phyloP scores from a whole-genome alignment of 1,284 basidiomycete genomes.

The Microbotryum intermedium region DNA sequence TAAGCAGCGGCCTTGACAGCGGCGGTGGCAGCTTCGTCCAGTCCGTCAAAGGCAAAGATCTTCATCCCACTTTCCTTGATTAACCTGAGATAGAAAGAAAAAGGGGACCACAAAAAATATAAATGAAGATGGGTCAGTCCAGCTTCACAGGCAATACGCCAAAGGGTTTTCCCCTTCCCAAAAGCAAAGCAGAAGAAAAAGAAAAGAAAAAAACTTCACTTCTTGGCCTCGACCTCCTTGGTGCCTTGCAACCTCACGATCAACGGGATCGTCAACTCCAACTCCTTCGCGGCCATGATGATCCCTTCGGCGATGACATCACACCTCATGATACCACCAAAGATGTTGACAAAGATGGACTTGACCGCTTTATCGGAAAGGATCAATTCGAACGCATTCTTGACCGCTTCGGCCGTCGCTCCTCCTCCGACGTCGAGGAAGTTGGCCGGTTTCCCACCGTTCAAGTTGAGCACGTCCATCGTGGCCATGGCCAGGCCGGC shows the following conservation, averaged over 20 bases:
- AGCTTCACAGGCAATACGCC: no score
- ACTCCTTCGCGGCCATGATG: conserved; percentile 92
- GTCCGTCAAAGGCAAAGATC: conserved; percentile 78
- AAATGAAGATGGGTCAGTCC: neutral
- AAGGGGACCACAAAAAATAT: conserved; percentile 2
- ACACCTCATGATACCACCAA: conserved; percentile 68
- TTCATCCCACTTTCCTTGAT: conserved; percentile 85
- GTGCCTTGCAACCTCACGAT: conserved; percentile 95
- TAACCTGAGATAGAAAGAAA: conserved; percentile 54
- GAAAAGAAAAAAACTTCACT: conserved; percentile 49
- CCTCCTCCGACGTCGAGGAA: conserved; percentile 96
- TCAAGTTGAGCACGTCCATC: conserved; percentile 94
- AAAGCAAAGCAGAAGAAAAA: no score
- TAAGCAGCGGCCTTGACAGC: conserved; percentile 60
- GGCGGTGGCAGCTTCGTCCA: conserved; percentile 57
- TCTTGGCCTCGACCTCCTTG: conserved; percentile 90
- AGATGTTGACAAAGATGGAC: conserved; percentile 91
- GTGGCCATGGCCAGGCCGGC: conserved; percentile 99
- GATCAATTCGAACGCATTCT: conserved; percentile 97
- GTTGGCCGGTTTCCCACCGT: conserved; percentile 94
- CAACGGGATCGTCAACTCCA: conserved; percentile 74
- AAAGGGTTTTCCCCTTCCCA: no score
- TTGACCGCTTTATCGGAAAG: conserved; percentile 85
- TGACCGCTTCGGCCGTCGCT: conserved; percentile 95
- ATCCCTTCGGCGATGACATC: conserved; percentile 68